Evolutionary conservation across 2,329 filamentous ascomycete genomes (phyloP).

Genomic region (Uncinocarpus reesii): DNA sequence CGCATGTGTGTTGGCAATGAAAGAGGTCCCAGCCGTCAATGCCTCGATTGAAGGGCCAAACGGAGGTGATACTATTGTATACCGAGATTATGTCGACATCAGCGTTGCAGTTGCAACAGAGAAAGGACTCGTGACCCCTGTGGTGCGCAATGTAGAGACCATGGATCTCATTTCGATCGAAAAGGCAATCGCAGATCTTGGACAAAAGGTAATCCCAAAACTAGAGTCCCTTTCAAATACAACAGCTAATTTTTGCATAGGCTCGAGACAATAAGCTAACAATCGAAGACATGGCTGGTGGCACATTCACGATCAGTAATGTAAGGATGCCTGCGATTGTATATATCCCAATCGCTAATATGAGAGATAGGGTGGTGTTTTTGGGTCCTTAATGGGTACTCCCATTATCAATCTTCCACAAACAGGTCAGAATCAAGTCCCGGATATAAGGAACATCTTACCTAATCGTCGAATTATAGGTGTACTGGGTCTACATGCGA

Average conservation of each 20-base stretch:
- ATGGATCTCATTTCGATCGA: conserved; percentile 86
- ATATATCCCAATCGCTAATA: conserved; percentile 15
- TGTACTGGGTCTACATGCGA: conserved; percentile 85
- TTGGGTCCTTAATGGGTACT: conserved; percentile 93
- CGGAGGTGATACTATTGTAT: conserved; percentile 93
- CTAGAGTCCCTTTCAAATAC: conserved; percentile 6
- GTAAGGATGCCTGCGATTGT: conserved; percentile 31
- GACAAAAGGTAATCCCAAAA: conserved; percentile 73
- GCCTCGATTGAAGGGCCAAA: conserved; percentile 94
- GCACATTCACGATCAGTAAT: conserved; percentile 96
- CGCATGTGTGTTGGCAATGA: conserved; percentile 83
- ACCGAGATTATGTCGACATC: conserved; percentile 95
- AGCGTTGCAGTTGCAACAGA: conserved; percentile 95
- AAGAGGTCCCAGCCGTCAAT: conserved; percentile 87
- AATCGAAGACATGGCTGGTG: conserved; percentile 98
- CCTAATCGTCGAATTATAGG: conserved; percentile 32
- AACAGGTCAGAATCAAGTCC: conserved; percentile 45
- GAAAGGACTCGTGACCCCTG: conserved; percentile 92
- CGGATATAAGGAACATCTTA: background rate
- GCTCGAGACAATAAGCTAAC: conserved; percentile 93
- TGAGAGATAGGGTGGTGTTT: conserved; percentile 60
- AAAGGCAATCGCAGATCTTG: conserved; percentile 80
- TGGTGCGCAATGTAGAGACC: conserved; percentile 84
- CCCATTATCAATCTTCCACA: conserved; percentile 98
- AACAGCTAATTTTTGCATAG: conserved; percentile 36